Base-by-base conservation (phyloP, 2,329 filamentous ascomycete genomes). In the Myrmaecium sp. region DNA sequence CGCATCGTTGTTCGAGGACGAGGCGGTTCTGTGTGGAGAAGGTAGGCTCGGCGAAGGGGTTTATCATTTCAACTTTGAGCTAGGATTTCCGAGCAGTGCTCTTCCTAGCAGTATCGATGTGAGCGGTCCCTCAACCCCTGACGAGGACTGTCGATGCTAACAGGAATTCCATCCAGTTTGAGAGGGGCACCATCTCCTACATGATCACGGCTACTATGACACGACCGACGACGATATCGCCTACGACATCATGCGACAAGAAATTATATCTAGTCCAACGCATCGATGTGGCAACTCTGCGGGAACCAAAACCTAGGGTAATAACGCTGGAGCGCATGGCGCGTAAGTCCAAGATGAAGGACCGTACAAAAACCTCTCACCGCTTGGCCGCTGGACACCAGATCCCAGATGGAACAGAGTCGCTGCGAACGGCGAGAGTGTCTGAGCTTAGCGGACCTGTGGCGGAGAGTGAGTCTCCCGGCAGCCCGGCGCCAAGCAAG, bases 21-120 rank as follows among this genome's bases (percentile, higher is more conserved):
- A 89, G 54, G 66, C 74, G 45, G 74, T 81, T 9, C 55, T 89
- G 18, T 83, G 78, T 43, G 79, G 78, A 13, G 77, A 84, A 41
- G 79, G 80, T 9, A 66, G 74, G 40, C 55, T 89, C 18, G 72
- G 77, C 27, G 65, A 76, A 24, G 76, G 77, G 20, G 67, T 69
- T 38, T 86, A 82, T 44, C 73, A 83, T 48, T 89, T 89, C 49
- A 72, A 77, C 33, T 82, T 81, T 39, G 70, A 80, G 41, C 54
- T 81, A 34, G 58, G 74, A 30, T 80, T 82, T 37, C 75, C 76
- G 2, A 58, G 65, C 26, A 66, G 70, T 39, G 67, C 66, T 4
- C 54, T 89, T 31, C 80, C 80, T n/a, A 93, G 81, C 52, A 94
- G 86, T 49, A 86, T 98, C 44, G 84, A 92, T 55, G 86, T 94